Evolutionary conservation across 495 filamentous ascomycete genomes (phyloP).

Genomic region (Talaromyces wortmannii): DNA sequence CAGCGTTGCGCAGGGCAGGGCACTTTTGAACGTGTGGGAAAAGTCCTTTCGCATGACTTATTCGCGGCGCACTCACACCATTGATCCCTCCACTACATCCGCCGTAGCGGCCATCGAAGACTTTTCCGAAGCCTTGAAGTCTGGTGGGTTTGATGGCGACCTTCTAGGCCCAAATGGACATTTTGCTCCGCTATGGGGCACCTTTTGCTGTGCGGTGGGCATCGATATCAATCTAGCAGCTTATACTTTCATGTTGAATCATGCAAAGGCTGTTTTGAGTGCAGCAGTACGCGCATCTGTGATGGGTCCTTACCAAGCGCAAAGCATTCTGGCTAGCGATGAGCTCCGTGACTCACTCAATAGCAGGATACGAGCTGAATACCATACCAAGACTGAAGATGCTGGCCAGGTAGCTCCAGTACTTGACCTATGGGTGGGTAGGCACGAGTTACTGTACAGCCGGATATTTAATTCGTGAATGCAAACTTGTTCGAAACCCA

Average conservation of each 20-base stretch:
- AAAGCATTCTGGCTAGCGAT: constrained; percentile 67
- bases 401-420: constrained; percentile 83
- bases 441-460: constrained; percentile 92
- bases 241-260: constrained; percentile 81
- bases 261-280: constrained; percentile 81
- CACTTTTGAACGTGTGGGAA: constrained; percentile 85
- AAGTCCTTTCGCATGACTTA: constrained; percentile 51
- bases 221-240: constrained; percentile 59
- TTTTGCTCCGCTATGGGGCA: constrained; percentile 75
- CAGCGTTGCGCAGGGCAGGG: constrained; percentile 75
- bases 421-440: constrained; percentile 89
- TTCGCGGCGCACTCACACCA: constrained; percentile 7
- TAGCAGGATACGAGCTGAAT: constrained; percentile 54
- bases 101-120: constrained; percentile 23
- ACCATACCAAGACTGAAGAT: constrained; percentile 54
- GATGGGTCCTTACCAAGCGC: constrained; percentile 89
- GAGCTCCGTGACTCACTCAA: constrained; percentile 55
- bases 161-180: constrained; percentile 50
- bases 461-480: constrained; percentile 83
- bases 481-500: not conserved
- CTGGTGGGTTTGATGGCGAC: constrained; percentile 16
- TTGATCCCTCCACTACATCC: constrained; percentile 11
- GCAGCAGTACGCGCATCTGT: constrained; percentile 84
- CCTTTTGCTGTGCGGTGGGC: constrained; percentile 55
- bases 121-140: constrained; percentile 33